Conservation (phyloP, 805 yeast genomes). For the Tetrapisispora nanseiensis region DNA sequence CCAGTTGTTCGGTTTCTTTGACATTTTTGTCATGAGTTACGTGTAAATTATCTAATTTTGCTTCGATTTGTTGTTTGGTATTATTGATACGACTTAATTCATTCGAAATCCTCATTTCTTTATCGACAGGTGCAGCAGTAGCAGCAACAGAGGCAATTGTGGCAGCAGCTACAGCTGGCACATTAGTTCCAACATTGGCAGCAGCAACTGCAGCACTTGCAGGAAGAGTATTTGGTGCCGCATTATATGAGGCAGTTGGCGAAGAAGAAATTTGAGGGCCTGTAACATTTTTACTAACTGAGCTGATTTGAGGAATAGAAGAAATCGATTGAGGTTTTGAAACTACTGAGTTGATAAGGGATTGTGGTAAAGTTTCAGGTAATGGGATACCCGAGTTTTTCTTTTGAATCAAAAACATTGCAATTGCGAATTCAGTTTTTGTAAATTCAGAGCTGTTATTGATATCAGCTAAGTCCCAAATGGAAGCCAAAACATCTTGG, state of each 20-base stretch:
- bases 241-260: slow-evolving; percentile 3
- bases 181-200: slow-evolving; percentile 7
- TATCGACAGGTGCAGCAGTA: slow-evolving; percentile 45
- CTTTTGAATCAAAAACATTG: slow-evolving; percentile 84
- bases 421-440: slow-evolving; percentile 77
- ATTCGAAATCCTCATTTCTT: neutral
- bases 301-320: neutral
- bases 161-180: slow-evolving; percentile 8
- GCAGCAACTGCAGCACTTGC: slow-evolving; percentile 8
- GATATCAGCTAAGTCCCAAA: slow-evolving; percentile 91
- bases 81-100: slow-evolving; percentile 27
- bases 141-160: slow-evolving; percentile 30
- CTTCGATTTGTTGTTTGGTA: slow-evolving; percentile 61
- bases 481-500: slow-evolving; percentile 72
- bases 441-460: slow-evolving; percentile 74
- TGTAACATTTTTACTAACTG: neutral
- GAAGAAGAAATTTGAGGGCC: neutral
- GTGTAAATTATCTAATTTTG: slow-evolving; percentile 57
- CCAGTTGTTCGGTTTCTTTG: slow-evolving; percentile 63
- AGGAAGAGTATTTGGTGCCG: slow-evolving; percentile 6
- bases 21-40: slow-evolving; percentile 72
- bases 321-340: neutral
- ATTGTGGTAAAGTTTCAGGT: slow-evolving; percentile 27
- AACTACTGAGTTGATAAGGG: slow-evolving; percentile 6
- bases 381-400: slow-evolving; percentile 51